A percentile compares a stretch with the other conserved stretches of the same genome.
These are phyloP conservation scores for Herpetospermum pedunculosum DNA, from an alignment of 306 rosid species.

Conservation along the genomic window DNA sequence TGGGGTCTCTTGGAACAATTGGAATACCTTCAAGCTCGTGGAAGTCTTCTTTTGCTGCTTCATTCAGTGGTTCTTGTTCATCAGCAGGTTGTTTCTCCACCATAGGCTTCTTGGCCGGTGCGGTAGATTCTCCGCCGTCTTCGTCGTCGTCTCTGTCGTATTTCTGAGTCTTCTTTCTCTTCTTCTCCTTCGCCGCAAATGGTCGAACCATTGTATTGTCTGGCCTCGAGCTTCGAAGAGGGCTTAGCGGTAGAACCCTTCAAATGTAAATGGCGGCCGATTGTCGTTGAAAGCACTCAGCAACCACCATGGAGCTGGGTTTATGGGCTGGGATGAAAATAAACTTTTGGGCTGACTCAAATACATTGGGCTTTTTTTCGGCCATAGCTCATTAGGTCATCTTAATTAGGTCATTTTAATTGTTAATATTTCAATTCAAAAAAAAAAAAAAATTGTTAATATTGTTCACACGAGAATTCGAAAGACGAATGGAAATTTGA, in stretches of 20 bases:
- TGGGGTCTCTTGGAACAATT: constrained; percentile 18
- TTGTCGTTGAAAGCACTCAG: too few relatives aligned
- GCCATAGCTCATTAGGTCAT: too few relatives aligned
- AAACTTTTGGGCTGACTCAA: too few relatives aligned
- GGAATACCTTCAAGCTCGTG: constrained; percentile 47
- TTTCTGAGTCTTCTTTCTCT: constrained; percentile 39
- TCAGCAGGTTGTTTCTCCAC: constrained; percentile 5
- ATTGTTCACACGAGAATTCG: too few relatives aligned
- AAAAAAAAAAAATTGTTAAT: too few relatives aligned
- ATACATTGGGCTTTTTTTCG: too few relatives aligned
- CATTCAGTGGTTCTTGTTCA: constrained; percentile 6
- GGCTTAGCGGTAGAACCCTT: background rate
- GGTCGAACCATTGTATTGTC: constrained; percentile 41
- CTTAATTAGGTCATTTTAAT: too few relatives aligned
- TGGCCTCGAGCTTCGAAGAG: background rate
- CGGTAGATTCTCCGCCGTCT: constrained; percentile 13
- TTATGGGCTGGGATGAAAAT: too few relatives aligned
- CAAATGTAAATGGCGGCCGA: background rate
- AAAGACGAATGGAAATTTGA: too few relatives aligned
- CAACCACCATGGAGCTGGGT: too few relatives aligned
- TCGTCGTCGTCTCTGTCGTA: constrained; percentile 28
- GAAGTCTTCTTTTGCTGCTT: background rate
- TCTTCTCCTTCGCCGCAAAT: constrained; percentile 34
- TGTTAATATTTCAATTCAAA: too few relatives aligned
- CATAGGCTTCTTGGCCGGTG: constrained; percentile 4